Evolutionary conservation across 2,329 filamentous ascomycete genomes (phyloP).

Genomic region (Cladophialophora immunda): DNA sequence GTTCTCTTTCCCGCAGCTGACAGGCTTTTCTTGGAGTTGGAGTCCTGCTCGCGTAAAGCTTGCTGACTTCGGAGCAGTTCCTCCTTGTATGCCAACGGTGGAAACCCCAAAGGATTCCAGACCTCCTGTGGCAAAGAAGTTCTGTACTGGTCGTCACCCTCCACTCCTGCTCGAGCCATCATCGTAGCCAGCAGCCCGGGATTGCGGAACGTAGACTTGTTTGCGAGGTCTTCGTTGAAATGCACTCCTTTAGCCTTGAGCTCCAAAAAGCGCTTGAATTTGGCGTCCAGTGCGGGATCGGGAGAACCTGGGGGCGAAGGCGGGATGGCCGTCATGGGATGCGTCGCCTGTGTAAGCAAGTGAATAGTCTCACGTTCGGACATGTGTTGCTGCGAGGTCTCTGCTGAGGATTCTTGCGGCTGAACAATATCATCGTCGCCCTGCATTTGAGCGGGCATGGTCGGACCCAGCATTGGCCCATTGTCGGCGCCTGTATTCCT

Average conservation of each 20-base stretch:
- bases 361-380: conserved; percentile 55
- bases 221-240: conserved; percentile 69
- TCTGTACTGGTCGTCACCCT: conserved; percentile 62
- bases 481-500: not conserved
- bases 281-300: conserved; percentile 58
- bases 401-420: conserved; percentile 17
- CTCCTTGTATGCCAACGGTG: conserved; percentile 57
- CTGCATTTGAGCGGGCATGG: conserved; percentile 29
- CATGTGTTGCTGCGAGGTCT: conserved; percentile 26
- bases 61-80: conserved; percentile 55
- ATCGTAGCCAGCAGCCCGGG: conserved; percentile 65
- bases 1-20: conserved; percentile 39
- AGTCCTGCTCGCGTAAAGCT: conserved; percentile 41
- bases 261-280: conserved; percentile 68
- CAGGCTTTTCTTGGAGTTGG: conserved; percentile 36
- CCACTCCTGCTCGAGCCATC: conserved; percentile 66
- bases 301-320: conserved; percentile 58
- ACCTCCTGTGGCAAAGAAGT: conserved; percentile 56
- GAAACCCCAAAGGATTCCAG: conserved; percentile 52
- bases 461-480: conserved; percentile 38
- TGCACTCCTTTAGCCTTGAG: conserved; percentile 70
- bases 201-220: conserved; percentile 66
- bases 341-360: conserved; percentile 63
- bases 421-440: conserved; percentile 16
- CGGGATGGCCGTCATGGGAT: conserved; percentile 56